Conservation (phyloP, 73 alveolate genomes). For the Breviolum minutum region DNA sequence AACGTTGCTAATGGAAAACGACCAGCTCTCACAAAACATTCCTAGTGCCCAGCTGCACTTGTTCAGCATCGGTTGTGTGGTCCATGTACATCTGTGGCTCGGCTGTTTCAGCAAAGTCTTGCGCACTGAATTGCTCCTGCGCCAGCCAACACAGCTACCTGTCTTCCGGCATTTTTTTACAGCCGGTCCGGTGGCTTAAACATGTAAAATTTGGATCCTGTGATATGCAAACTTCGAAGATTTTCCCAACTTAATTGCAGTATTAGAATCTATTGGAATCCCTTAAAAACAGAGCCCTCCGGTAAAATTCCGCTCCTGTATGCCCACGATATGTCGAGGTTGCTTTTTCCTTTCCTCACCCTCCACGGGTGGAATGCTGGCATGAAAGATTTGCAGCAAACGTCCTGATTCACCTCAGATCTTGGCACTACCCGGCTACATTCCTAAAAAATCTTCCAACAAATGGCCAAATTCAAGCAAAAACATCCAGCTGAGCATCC, state of each 20-base stretch:
- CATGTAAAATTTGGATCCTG: neutral
- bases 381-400: conserved; percentile 69
- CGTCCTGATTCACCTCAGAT: conserved; percentile 63
- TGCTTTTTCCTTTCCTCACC: conserved; percentile 6
- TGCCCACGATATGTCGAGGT: conserved; percentile 80
- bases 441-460: neutral
- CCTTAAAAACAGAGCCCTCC: neutral
- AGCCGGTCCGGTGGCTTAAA: neutral
- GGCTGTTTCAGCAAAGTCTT: conserved; percentile 8
- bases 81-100: conserved; percentile 48
- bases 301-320: conserved; percentile 1
- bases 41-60: neutral
- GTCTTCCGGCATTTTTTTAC: no score
- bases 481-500: neutral
- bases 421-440: neutral
- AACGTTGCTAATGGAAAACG: neutral
- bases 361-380: conserved; percentile 46
- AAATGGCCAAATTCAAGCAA: neutral
- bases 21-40: neutral
- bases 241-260: neutral
- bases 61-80: conserved; percentile 39
- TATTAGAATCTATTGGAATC: neutral
- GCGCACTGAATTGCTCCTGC: conserved; percentile 66
- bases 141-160: neutral
- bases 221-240: neutral